Evolutionary conservation across 306 rosid species (phyloP).

Genomic region (Dalbergia cultrata): DNA sequence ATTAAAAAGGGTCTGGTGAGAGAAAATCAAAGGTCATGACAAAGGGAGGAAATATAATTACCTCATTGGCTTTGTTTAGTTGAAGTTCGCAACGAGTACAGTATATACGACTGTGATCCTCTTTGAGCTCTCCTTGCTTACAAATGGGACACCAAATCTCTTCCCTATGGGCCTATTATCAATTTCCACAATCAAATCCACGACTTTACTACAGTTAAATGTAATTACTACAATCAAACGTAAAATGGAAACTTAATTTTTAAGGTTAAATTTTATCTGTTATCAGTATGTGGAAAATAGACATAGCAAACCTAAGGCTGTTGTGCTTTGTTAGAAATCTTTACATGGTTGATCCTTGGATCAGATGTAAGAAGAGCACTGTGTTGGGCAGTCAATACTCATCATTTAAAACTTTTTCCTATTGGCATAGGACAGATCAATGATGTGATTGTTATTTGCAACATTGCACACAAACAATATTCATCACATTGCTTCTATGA

Average conservation of each 20-base stretch:
- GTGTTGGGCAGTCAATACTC: not conserved
- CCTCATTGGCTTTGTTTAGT: constrained; percentile 76
- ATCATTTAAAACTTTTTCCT: not conserved
- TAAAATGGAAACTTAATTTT: constrained; percentile 18
- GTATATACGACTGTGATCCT: constrained; percentile 55
- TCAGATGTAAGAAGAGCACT: not conserved
- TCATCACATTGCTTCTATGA: constrained; percentile 1
- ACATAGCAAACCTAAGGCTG: not conserved
- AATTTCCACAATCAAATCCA: constrained; percentile 44
- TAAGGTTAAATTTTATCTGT: not conserved
- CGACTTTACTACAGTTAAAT: constrained; percentile 6
- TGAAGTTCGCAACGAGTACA: constrained; percentile 69
- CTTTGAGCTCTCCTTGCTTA: constrained; percentile 77
- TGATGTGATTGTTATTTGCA: constrained; percentile 15
- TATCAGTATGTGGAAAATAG: not conserved
- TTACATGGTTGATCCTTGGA: not conserved
- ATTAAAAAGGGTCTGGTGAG: not conserved
- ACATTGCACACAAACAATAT: constrained; percentile 22
- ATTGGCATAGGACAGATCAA: not conserved
- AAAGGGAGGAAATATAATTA: constrained; percentile 45
- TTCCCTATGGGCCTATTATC: constrained; percentile 51
- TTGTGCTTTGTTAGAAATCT: not conserved
- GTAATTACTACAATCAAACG: not conserved
- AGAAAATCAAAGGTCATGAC: constrained; percentile 14
- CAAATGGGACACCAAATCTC: constrained; percentile 90